These are phyloP conservation scores for Venturia nashicola DNA, from an alignment of 2,329 filamentous ascomycete genomes.

Conservation along the genomic window DNA sequence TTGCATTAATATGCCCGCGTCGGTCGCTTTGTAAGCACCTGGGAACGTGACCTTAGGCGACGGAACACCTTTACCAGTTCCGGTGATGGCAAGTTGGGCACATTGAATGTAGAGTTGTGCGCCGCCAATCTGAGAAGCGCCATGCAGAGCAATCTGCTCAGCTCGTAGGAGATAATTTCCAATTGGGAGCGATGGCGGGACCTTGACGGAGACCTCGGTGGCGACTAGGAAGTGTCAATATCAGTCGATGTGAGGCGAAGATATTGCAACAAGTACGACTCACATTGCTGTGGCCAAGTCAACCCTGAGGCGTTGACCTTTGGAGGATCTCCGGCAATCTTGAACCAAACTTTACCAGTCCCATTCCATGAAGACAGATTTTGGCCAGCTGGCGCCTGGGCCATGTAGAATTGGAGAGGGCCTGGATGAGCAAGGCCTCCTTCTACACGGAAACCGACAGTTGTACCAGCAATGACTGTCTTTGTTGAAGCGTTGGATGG, in stretches of 20 bases:
- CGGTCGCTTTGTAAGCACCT: conserved; percentile 10
- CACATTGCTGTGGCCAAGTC: neutral
- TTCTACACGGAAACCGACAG: conserved; percentile 5
- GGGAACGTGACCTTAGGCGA: conserved; percentile 15
- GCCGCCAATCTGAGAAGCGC: neutral
- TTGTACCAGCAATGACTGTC: conserved; percentile 6
- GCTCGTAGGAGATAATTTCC: conserved; percentile 13
- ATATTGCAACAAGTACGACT: neutral
- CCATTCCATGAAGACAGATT: neutral
- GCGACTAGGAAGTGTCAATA: neutral
- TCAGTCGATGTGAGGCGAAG: neutral
- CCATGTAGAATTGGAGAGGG: conserved; percentile 7
- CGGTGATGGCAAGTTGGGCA: conserved; percentile 15
- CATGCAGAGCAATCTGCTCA: conserved; percentile 12
- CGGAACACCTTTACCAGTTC: conserved; percentile 14
- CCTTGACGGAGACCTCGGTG: neutral
- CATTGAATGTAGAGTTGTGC: conserved; percentile 11
- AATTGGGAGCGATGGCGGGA: conserved; percentile 3
- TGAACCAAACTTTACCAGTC: conserved; percentile 8
- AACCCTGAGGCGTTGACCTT: neutral
- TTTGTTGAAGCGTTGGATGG: conserved; percentile 4
- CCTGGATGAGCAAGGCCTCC: conserved; percentile 5
- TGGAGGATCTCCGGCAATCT: conserved; percentile 6
- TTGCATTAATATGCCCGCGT: conserved; percentile 3
- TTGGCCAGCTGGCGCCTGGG: conserved; percentile 5